Evolutionary conservation across 106 monocot genomes (phyloP), one percentile per base, ranked within the genome.

Genomic region (Allium sativum): DNA sequence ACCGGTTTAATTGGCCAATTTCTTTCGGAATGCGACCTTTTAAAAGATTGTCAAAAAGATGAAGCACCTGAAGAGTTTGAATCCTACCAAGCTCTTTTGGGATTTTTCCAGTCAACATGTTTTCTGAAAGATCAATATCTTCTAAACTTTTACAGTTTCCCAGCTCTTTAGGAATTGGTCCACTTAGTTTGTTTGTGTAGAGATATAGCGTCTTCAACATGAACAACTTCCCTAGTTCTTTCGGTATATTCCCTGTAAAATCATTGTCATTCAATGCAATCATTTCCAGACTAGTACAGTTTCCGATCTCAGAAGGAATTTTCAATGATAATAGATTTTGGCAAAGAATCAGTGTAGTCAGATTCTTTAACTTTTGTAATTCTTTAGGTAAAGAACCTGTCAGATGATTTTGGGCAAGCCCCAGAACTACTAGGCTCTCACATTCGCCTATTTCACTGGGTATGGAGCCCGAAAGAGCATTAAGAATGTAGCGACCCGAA

Each of bases 61-160:
- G 59, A 44, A 91, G 79, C 64, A 91, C 74, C 15, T 17, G 75
- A 62, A 91, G 85, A 14, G 63, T 80, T 46, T 65, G 78, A 45
- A 91, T 79, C 62, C 18, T 63, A 41, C 85, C 85, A 54, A 91
- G 79, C 70, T 86, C 85, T n/a, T 52, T 44, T 1, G 85, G 90
- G 44, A 91, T 82, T 42, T 42, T 31, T 42, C 82, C 90, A 1
- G 79, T 75, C 68, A 91, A 70, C 6, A 17, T 64, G 53, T 91
- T 91, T 70, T 91, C 90, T 17, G 90, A 91, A 22, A 91, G 61
- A 65, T 91, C 90, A 18, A 91, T 86, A 71, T 91, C 90, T 0
- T 75, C 10, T 18, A 77, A 77, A 58, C 62, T 80, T 56, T n/a
- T 12, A 7, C 79, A 79, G 62, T 69, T 70, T 13, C 82, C 90